Evolutionary conservation across 192 early-diverging fungal genomes (phyloP), one percentile per base, ranked within the genome.

Genomic region (Backusella luteola): DNA sequence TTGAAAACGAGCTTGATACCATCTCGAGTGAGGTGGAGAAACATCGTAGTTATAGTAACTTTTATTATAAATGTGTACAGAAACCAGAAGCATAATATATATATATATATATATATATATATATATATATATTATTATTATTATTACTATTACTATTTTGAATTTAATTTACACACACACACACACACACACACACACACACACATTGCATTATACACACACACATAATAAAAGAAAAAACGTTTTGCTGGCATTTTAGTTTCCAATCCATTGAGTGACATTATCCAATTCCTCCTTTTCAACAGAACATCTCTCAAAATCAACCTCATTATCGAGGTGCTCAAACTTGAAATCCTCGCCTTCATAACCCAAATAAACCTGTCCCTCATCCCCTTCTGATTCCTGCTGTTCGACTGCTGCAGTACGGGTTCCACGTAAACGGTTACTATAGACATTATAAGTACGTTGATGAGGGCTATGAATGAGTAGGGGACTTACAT

Each of bases 301-400:
- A 21, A 92, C 87, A 12, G 91, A 89, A 32, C 87, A 87, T 71
- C 85, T 84, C 56, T 86, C 86, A 87, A 96, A 89, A 63, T 87
- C 83, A 6, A 96, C 86, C 7, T 82, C 77, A 63, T 90, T 93
- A 38, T 90, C 89, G 32, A 96, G 74, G 78, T 97, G 93, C 66
- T 94, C 91, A 84, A 97, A 96, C 70, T 84, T 86, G 77, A 97
- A 97, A 74, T 83, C 78, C 76, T 95, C 89, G 52, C 88, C 90
- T 36, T 97, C 95, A 77, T 91, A 92, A 12, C 95, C 95, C 75
- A 97, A 74, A 80, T 89, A 96, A 66, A 90, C 89, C 44, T 85
- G 85, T 17, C 85, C 84, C 32, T 84, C 87, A 52, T 93, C 91
- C 6, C 86, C 90, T 21, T 88, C 87, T 8, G 89, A 81, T 35